Evolutionary conservation across 1,284 basidiomycete genomes (phyloP).

Genomic region (Pseudozyma pruni): DNA sequence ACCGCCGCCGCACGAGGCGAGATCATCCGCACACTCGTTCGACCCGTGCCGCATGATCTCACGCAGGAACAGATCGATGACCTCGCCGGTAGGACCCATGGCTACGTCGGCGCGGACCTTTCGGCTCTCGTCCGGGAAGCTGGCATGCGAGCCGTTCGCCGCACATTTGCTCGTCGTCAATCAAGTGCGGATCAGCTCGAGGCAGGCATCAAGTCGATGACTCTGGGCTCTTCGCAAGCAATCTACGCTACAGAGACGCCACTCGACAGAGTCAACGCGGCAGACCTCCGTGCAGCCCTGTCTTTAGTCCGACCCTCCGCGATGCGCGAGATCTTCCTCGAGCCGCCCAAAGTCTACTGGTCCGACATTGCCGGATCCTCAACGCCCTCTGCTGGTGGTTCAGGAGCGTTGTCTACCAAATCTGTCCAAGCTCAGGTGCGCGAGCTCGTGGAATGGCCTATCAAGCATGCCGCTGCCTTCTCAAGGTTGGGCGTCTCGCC

Average conservation of each 20-base stretch:
- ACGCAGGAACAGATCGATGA: constrained; percentile 74
- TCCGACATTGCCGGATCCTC: constrained; percentile 75
- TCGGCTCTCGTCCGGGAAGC: constrained; percentile 91
- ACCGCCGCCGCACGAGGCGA: constrained; percentile 82
- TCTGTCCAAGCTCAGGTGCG: constrained; percentile 58
- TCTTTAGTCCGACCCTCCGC: constrained; percentile 87
- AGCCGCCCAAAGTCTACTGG: constrained; percentile 84
- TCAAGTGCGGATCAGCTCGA: constrained; percentile 16
- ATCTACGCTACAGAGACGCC: neutral
- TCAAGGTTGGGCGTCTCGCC: constrained; percentile 85
- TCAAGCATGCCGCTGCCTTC: constrained; percentile 86
- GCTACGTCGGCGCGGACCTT: constrained; percentile 96
- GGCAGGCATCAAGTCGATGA: constrained; percentile 29
- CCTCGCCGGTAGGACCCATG: constrained; percentile 85
- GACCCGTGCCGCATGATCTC: constrained; percentile 82
- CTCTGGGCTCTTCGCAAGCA: constrained; percentile 13
- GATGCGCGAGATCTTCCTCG: constrained; percentile 90
- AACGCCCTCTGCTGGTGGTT: constrained; percentile 25
- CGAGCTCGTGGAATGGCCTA: constrained; percentile 81
- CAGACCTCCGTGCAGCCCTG: constrained; percentile 79
- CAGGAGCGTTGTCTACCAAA: constrained; percentile 35
- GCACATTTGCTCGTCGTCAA: constrained; percentile 63
- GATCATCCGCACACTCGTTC: constrained; percentile 84
- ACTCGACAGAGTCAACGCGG: constrained; percentile 55
- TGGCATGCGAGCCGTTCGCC: constrained; percentile 88